Evolutionary conservation across 805 yeast genomes (phyloP), one percentile per base, ranked within the genome.

Genomic region (Candida xyloterini): DNA sequence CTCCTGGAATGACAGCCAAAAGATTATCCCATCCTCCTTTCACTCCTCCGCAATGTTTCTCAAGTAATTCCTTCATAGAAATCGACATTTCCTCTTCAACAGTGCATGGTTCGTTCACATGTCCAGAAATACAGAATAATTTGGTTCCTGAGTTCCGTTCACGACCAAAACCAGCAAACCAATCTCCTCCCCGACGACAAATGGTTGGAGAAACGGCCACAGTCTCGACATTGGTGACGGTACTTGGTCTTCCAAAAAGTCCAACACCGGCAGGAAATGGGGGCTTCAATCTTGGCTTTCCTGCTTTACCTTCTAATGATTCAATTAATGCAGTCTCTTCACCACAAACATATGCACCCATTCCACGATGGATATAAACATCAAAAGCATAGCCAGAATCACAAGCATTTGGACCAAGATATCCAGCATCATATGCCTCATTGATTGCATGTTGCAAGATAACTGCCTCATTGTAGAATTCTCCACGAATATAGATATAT

Each of bases 231-330:
- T 87, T 87, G 47, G 95, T 83, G 43, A 87, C 95, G 30, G 95
- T 87, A 23, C 90, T 78, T 50, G 95, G 95, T 64, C 95, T 78
- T 57, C 95, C 95, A 53, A 84, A 87, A 40, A 87, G 71, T 56
- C 95, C 95, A 43, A 86, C 91, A 57, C 95, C 95, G 25, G 95
- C 95, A 25, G 95, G 95, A 77, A 87, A 87, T 49, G 95, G 95
- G 26, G 95, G 95, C 78, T 87, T 87, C 63, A 87, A 75, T 67
- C 95, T 79, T 52, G 95, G 95, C 67, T 87, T 87, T 51, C 95
- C 95, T 42, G 93, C 95, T 66, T 87, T 87, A 55, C 95, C 95
- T 68, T 87, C 95, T 39, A 87, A 70, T 3, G 90, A 81, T 69
- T 87, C 95, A 59, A 87, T 85, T 60, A 87, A 69, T 5, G 95